These are phyloP conservation scores for Coniochaeta hoffmannii DNA, from an alignment of 2,329 filamentous ascomycete species.

Conservation along the genomic window DNA sequence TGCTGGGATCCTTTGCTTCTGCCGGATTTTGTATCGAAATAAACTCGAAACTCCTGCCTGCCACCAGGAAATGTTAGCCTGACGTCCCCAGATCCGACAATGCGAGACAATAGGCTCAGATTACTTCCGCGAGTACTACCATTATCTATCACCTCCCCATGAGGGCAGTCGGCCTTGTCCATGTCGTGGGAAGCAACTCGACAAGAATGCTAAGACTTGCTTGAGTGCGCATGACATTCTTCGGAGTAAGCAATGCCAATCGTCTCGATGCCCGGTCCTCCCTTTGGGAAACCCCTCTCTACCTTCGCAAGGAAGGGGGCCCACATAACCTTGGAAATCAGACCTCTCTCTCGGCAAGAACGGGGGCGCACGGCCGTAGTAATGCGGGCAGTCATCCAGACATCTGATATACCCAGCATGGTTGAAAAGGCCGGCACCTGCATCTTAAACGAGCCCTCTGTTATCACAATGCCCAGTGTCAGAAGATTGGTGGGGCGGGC, in stretches of 20 bases:
- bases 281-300: too few species aligned
- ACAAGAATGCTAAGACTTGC: not conserved
- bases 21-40: not conserved
- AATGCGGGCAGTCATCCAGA: too few species aligned
- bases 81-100: not conserved
- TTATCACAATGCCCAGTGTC: not conserved
- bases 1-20: slow-evolving; percentile 1
- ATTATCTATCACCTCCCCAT: not conserved
- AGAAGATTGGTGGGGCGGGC: not conserved
- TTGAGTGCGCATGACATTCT: not conserved
- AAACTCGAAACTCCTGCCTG: not conserved
- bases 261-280: too few species aligned
- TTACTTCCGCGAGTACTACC: not conserved
- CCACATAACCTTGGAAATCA: not conserved
- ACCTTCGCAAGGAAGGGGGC: too few species aligned
- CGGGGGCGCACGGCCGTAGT: too few species aligned
- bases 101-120: not conserved
- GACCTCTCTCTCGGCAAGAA: too few species aligned
- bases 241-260: too few species aligned
- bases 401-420: not conserved
- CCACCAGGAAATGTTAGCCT: not conserved
- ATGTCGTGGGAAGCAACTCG: not conserved
- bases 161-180: not conserved
- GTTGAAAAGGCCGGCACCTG: not conserved
- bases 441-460: too few species aligned